Evolutionary conservation across 305 asterid genomes (phyloP).

Genomic region (Solanum hybrid): DNA sequence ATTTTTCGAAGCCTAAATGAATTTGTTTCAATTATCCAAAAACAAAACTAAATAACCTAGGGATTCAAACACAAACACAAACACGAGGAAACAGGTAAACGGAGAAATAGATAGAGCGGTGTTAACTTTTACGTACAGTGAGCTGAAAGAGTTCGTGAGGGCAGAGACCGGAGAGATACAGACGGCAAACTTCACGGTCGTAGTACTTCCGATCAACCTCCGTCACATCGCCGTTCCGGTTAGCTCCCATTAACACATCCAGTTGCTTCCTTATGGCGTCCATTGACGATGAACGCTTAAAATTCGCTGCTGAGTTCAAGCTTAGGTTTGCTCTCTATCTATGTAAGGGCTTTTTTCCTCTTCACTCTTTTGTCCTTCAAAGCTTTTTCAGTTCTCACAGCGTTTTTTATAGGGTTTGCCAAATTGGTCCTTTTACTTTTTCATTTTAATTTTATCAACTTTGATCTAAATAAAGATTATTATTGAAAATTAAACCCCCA

Average conservation of each 20-base stretch:
- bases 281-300: conserved; percentile 29
- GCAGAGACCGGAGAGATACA: conserved; percentile 88
- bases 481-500: not conserved
- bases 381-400: not conserved
- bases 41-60: not conserved
- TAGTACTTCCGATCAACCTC: conserved; percentile 87
- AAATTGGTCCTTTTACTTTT: not conserved
- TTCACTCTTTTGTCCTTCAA: not conserved
- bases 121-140: conserved; percentile 39
- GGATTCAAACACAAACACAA: not conserved
- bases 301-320: not conserved
- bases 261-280: conserved; percentile 96
- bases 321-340: not conserved
- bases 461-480: not conserved
- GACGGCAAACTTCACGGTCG: conserved; percentile 98
- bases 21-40: not conserved
- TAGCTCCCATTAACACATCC: conserved; percentile 92
- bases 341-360: not conserved
- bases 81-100: not conserved
- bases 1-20: not conserved
- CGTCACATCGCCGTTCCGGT: conserved; percentile 78
- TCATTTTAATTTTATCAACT: not conserved
- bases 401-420: not conserved
- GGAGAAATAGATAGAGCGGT: not conserved
- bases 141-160: conserved; percentile 97